Evolutionary conservation across 1,284 basidiomycete genomes (phyloP).

Genomic region (Cutaneotrichosporon sp.): DNA sequence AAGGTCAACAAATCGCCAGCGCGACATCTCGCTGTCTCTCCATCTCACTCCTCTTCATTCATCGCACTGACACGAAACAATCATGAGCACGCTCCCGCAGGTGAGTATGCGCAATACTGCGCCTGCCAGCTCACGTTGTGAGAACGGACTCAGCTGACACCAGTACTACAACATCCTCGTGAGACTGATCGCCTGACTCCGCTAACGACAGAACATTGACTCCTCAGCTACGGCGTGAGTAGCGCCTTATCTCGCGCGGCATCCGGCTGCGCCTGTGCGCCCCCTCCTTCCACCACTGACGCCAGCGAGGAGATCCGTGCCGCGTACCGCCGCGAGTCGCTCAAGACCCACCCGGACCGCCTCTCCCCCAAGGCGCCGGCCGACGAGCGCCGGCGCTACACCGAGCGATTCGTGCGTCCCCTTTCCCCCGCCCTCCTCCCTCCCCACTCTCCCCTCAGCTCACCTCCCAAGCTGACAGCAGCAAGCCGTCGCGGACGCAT

Average conservation of each 20-base stretch:
- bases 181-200: slow-evolving; percentile 15
- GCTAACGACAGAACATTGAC: slow-evolving; percentile 35
- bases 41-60: slow-evolving; percentile 1
- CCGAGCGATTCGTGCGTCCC: slow-evolving; percentile 68
- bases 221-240: slow-evolving; percentile 45
- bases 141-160: slow-evolving; percentile 11
- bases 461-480: slow-evolving; percentile 13
- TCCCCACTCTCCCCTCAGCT: too few species aligned
- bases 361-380: slow-evolving; percentile 68
- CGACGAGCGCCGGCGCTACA: slow-evolving; percentile 70
- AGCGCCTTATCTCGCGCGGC: too few species aligned
- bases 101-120: neutral
- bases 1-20: slow-evolving; percentile 2
- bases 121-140: neutral
- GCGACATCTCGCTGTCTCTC: too few species aligned
- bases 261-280: too few species aligned
- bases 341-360: slow-evolving; percentile 85
- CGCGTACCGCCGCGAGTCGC: slow-evolving; percentile 52
- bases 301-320: slow-evolving; percentile 49
- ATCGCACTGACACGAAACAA: too few species aligned
- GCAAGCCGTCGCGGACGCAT: slow-evolving; percentile 89
- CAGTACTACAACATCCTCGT: slow-evolving; percentile 51
- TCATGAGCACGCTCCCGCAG: slow-evolving; percentile 25
- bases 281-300: neutral
- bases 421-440: too few species aligned